Percentiles rank a stretch among this genome's conserved stretches.
Evolutionary conservation across 108 stramenopile genomes (phyloP).

Genomic region (Schizochytrium sp.): DNA sequence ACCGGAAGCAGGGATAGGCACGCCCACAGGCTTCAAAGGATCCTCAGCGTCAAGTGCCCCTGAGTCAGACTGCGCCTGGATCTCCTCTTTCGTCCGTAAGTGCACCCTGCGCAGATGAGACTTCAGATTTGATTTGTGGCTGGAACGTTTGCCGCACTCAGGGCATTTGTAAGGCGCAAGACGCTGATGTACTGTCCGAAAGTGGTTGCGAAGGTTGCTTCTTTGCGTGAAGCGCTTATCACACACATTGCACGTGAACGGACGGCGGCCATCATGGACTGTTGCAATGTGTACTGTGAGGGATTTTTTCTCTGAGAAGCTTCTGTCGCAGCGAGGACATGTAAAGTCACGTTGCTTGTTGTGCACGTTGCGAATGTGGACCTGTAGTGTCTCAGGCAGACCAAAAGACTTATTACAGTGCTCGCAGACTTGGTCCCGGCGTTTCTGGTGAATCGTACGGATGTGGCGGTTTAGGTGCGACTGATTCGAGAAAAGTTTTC

Average conservation of each 20-base stretch:
- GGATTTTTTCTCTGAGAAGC: not conserved
- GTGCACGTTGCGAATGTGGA: constrained; percentile 36
- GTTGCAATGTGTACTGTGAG: constrained; percentile 1
- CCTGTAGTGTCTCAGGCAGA: constrained; percentile 13
- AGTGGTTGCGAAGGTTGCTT: constrained; percentile 27
- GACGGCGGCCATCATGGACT: constrained; percentile 1
- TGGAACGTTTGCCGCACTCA: constrained; percentile 20
- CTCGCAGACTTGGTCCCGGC: not conserved
- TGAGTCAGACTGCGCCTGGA: not conserved
- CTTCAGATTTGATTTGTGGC: constrained; percentile 43
- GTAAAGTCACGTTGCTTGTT: not conserved
- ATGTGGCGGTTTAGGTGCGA: constrained; percentile 27
- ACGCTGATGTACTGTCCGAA: constrained; percentile 31
- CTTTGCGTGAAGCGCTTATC: constrained; percentile 29
- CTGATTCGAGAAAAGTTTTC: constrained; percentile 19
- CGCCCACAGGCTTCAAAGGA: not conserved
- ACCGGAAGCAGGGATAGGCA: no score
- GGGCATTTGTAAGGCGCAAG: constrained; percentile 34
- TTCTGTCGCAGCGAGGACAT: not conserved
- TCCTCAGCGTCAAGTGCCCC: not conserved
- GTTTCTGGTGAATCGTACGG: constrained; percentile 8
- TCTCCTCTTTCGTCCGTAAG: not conserved
- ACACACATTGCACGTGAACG: not conserved
- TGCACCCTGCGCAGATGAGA: constrained; percentile 1
- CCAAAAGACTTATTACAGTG: not conserved